phyloP scores from a whole-genome alignment of 768 basidiomycete species.

The Tricholoma sp. region DNA sequence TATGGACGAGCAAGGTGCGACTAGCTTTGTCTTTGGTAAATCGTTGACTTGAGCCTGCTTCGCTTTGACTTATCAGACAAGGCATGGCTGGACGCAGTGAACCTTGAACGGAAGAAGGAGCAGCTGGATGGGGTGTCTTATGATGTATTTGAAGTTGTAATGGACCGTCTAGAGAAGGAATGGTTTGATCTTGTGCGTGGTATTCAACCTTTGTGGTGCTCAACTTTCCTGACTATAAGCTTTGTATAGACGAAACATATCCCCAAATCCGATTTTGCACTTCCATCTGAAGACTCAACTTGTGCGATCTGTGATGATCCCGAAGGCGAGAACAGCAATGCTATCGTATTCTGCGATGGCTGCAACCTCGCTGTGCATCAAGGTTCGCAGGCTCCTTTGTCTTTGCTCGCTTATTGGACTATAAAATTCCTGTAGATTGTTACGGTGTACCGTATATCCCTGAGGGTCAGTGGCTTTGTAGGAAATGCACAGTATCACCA shows the following conservation, averaged over 20 bases:
- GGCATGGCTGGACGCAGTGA: constrained; percentile 89
- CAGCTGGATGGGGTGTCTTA: constrained; percentile 66
- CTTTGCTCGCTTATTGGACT: neutral
- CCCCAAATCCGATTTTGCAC: constrained; percentile 79
- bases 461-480: constrained; percentile 98
- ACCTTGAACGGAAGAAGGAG: constrained; percentile 75
- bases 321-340: constrained; percentile 97
- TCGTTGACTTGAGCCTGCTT: neutral
- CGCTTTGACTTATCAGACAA: constrained; percentile 52
- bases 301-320: constrained; percentile 98
- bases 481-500: constrained; percentile 97
- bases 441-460: constrained; percentile 99
- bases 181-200: constrained; percentile 88
- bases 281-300: constrained; percentile 93
- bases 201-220: constrained; percentile 3
- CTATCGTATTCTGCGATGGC: constrained; percentile 98
- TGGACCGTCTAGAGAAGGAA: constrained; percentile 98
- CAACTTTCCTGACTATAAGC: neutral
- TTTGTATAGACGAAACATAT: constrained; percentile 78
- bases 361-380: constrained; percentile 99
- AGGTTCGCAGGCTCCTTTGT: constrained; percentile 44
- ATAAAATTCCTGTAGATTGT: constrained; percentile 57
- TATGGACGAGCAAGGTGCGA: constrained; percentile 95
- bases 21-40: neutral
- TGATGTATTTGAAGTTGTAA: constrained; percentile 91